Evolutionary conservation across 2,329 filamentous ascomycete genomes (phyloP).

Genomic region (Coleophoma crateriformis): DNA sequence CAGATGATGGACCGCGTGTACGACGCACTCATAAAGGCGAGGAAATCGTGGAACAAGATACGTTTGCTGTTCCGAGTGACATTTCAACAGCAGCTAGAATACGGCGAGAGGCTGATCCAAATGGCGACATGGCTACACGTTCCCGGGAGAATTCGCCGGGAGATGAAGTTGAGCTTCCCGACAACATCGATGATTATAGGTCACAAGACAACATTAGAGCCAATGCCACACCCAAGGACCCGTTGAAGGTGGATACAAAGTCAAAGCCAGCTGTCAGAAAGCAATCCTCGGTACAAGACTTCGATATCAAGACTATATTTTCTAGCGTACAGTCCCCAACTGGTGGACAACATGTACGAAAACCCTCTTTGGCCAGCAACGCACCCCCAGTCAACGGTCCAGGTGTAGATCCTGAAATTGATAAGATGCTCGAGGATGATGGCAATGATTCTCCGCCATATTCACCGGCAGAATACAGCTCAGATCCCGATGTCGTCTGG

Average conservation of each 20-base stretch:
- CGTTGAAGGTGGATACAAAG: conserved; percentile 25
- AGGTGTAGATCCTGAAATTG: conserved; percentile 80
- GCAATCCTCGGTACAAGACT: conserved; percentile 35
- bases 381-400: conserved; percentile 43
- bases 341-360: conserved; percentile 35
- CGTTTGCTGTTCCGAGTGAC: conserved; percentile 31
- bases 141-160: conserved; percentile 30
- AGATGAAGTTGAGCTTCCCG: conserved; percentile 24
- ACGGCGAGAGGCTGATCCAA: conserved; percentile 32
- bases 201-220: conserved; percentile 20
- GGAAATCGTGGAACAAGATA: conserved; percentile 77
- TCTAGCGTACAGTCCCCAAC: conserved; percentile 75
- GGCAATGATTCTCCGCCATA: conserved; percentile 77
- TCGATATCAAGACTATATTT: conserved; percentile 84
- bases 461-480: conserved; percentile 69
- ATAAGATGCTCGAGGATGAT: conserved; percentile 79
- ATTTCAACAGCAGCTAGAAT: conserved; percentile 25
- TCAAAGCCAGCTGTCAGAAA: conserved; percentile 14
- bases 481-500: conserved; percentile 72
- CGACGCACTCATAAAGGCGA: conserved; percentile 93
- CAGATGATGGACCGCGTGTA: conserved; percentile 71
- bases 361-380: conserved; percentile 42
- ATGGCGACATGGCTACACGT: conserved; percentile 24
- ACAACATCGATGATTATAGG: conserved; percentile 22
- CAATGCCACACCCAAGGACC: conserved; percentile 17